Evolutionary conservation across 2,329 filamentous ascomycete species (phyloP).

Genomic region (Beauveria rudraprayagi): DNA sequence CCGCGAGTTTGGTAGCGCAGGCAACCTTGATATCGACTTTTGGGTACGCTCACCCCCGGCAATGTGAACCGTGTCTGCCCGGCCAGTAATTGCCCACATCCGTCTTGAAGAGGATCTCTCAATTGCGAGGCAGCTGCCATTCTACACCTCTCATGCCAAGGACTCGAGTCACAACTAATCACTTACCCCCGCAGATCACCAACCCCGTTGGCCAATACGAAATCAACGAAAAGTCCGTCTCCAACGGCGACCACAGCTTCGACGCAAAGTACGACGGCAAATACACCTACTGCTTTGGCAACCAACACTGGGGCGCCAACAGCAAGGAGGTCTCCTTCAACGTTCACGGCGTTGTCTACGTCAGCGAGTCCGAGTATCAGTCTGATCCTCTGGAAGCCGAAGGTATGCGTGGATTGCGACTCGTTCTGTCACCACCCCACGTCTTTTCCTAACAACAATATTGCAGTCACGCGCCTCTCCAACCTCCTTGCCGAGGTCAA

Average conservation of each 20-base stretch:
- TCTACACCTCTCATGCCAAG: not conserved
- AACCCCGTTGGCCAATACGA: slow-evolving; percentile 70
- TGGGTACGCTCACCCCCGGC: slow-evolving; percentile 57
- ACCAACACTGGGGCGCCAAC: slow-evolving; percentile 93
- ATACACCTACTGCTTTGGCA: slow-evolving; percentile 97
- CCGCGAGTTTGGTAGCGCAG: slow-evolving; percentile 86
- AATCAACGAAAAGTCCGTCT: slow-evolving; percentile 70
- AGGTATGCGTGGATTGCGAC: slow-evolving; percentile 41
- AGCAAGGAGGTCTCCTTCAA: slow-evolving; percentile 99
- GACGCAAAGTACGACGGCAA: slow-evolving; percentile 77
- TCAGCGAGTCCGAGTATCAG: slow-evolving; percentile 76
- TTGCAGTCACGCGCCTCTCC: slow-evolving; percentile 67
- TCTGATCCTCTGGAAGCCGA: slow-evolving; percentile 86
- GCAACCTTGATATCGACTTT: slow-evolving; percentile 94
- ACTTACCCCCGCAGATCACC: slow-evolving; percentile 50
- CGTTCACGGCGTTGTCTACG: slow-evolving; percentile 96
- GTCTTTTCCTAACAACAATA: not conserved
- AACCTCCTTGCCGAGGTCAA: slow-evolving; percentile 87
- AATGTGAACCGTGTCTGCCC: not conserved
- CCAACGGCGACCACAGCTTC: slow-evolving; percentile 91
- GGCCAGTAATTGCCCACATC: not conserved
- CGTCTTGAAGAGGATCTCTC: not conserved
- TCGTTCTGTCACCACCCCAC: not conserved
- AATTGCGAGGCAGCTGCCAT: not conserved
- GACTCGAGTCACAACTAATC: slow-evolving; percentile 13